Percentiles rank a stretch among this genome's conserved stretches.
Evolutionary conservation across 148 eudicot species (phyloP).

Genomic region (Amaranthus palmeri): DNA sequence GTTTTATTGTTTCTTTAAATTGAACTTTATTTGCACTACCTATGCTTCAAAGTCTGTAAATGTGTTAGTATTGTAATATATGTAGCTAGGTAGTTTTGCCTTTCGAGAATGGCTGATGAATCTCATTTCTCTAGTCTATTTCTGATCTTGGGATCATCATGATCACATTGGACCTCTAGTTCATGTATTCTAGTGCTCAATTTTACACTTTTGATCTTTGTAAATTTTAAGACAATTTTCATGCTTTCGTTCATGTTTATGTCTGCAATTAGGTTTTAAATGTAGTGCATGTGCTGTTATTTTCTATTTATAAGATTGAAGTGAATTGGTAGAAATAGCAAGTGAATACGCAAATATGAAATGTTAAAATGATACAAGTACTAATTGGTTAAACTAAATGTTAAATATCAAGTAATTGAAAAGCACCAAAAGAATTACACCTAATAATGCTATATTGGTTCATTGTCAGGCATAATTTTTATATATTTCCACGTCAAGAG

Average conservation of each 20-base stretch:
- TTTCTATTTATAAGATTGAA: background rate
- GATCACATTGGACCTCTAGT: background rate
- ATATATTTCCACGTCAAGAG: slow-evolving; percentile 86
- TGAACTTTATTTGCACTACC: background rate
- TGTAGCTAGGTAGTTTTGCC: background rate
- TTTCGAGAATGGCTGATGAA: background rate
- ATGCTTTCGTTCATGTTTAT: background rate
- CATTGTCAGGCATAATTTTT: slow-evolving; percentile 76
- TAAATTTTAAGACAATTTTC: background rate
- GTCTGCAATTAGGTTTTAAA: background rate
- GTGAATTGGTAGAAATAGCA: background rate
- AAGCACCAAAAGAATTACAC: background rate
- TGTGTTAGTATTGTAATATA: background rate
- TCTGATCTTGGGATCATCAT: background rate
- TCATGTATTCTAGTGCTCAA: background rate
- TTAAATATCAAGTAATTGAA: background rate
- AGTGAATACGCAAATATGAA: background rate
- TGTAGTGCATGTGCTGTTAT: background rate
- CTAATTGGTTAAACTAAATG: background rate
- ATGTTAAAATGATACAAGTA: background rate
- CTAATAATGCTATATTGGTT: slow-evolving; percentile 1
- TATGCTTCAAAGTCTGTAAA: background rate
- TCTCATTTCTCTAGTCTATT: background rate
- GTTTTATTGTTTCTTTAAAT: background rate
- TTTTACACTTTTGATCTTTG: background rate